Percentiles rank a stretch among this genome's conserved stretches.
phyloP scores from a whole-genome alignment of 163 green algal genomes.

The Chlorella variabilis region DNA sequence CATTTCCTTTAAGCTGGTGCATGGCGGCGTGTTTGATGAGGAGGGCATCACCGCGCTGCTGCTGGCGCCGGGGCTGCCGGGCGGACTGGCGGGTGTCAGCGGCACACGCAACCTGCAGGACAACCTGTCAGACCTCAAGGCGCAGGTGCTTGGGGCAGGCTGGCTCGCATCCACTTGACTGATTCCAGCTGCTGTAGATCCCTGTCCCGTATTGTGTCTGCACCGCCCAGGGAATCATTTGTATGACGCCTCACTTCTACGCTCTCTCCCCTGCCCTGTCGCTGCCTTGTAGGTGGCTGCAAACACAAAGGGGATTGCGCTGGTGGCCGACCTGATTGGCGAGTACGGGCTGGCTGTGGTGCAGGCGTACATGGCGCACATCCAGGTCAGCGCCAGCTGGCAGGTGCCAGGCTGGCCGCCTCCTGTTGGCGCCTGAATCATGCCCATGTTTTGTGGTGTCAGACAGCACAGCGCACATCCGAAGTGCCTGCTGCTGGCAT shows the following conservation, averaged over 20 bases:
- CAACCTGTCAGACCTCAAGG: constrained; percentile 93
- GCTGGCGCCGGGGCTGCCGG: constrained; percentile 68
- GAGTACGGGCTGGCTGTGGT: constrained; percentile 87
- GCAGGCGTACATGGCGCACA: constrained; percentile 96
- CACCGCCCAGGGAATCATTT: too few relatives aligned
- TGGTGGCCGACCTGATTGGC: constrained; percentile 90
- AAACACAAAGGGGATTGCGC: constrained; percentile 91
- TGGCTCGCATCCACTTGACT: too few relatives aligned
- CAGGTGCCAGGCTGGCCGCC: background rate
- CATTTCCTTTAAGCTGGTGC: constrained; percentile 94
- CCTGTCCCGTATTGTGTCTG: too few relatives aligned
- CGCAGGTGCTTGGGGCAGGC: constrained; percentile 79
- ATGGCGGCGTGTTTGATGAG: constrained; percentile 60
- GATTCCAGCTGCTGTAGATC: too few relatives aligned
- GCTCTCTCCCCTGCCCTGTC: background rate
- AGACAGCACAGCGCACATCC: too few relatives aligned
- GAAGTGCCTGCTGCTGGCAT: too few relatives aligned
- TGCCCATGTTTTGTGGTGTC: too few relatives aligned
- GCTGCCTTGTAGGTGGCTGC: constrained; percentile 82
- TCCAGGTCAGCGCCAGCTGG: constrained; percentile 74
- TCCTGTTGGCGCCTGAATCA: too few relatives aligned
- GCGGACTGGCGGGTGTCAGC: constrained; percentile 56
- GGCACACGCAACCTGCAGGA: constrained; percentile 88
- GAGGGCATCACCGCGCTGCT: constrained; percentile 87
- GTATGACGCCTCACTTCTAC: background rate